A percentile compares a stretch with the other conserved stretches of the same genome.
Evolutionary conservation across 352 stramenopile species (phyloP).

Genomic region (Pythium volutum): DNA sequence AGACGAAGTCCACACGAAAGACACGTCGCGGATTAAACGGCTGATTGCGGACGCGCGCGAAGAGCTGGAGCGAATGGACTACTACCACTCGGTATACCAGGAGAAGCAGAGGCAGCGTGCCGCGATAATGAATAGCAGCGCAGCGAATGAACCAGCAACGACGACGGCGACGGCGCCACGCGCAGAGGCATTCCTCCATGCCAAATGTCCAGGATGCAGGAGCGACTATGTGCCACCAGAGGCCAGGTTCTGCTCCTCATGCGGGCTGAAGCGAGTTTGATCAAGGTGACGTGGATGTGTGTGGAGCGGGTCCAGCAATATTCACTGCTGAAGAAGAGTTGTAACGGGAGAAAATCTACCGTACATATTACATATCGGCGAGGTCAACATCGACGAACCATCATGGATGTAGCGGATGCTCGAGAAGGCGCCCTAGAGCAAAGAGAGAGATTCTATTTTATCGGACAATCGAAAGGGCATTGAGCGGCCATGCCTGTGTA

Average conservation of each 20-base stretch:
- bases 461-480: constrained; percentile 23
- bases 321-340: too few species aligned
- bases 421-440: background rate
- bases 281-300: background rate
- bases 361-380: too few species aligned
- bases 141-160: constrained; percentile 4
- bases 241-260: constrained; percentile 77
- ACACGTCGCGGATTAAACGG: constrained; percentile 50
- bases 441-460: constrained; percentile 4
- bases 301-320: background rate
- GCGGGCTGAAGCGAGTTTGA: constrained; percentile 48
- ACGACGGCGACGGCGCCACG: background rate
- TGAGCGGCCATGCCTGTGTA: constrained; percentile 21
- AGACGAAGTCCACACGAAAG: constrained; percentile 41
- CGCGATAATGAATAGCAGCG: background rate
- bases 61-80: constrained; percentile 84
- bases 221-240: constrained; percentile 39
- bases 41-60: constrained; percentile 64
- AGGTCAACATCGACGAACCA: background rate
- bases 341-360: too few species aligned
- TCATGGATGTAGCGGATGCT: background rate
- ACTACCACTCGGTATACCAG: constrained; percentile 82
- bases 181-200: background rate
- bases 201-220: constrained; percentile 39
- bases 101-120: constrained; percentile 45